Percentiles rank a stretch among this genome's conserved stretches.
phyloP scores from a whole-genome alignment of 2,329 filamentous ascomycete species.

The Setomelanomma holmii region DNA sequence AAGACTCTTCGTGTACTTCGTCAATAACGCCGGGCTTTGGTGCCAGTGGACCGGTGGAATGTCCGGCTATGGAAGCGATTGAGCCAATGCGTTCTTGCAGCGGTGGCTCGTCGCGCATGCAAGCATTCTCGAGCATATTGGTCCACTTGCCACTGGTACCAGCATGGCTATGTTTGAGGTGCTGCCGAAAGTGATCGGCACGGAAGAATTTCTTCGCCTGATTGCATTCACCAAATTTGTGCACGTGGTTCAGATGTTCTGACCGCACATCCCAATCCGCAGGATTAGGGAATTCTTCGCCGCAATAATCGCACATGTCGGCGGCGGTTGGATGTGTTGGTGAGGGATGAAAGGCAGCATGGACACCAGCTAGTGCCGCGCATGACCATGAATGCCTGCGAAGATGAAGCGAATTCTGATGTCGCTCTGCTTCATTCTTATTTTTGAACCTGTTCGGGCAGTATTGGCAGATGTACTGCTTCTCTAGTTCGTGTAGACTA shows the following conservation, averaged over 20 bases:
- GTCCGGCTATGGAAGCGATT: conserved; percentile 39
- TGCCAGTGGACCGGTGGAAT: conserved; percentile 35
- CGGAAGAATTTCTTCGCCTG: conserved; percentile 98
- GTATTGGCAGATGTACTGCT: conserved; percentile 92
- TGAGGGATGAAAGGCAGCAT: conserved; percentile 87
- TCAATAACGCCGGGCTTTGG: conserved; percentile 47
- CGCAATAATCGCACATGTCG: conserved; percentile 94
- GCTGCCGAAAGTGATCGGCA: conserved; percentile 96
- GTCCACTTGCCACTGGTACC: conserved; percentile 99
- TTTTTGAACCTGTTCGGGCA: conserved; percentile 98
- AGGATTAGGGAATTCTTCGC: conserved; percentile 87
- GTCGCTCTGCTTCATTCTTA: conserved; percentile 96
- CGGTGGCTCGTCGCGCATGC: conserved; percentile 87
- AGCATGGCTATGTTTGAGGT: conserved; percentile 96
- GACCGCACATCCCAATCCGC: conserved; percentile 88
- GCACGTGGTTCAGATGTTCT: conserved; percentile 85
- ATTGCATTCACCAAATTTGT: conserved; percentile 98
- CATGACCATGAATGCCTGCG: conserved; percentile 97
- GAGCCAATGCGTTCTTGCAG: conserved; percentile 53
- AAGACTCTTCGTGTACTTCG: conserved; percentile 50
- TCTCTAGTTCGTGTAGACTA: conserved; percentile 89
- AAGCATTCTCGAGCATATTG: conserved; percentile 95
- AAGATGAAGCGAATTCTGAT: conserved; percentile 93
- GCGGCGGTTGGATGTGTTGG: conserved; percentile 65
- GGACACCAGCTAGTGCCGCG: conserved; percentile 75